Base-by-base conservation (phyloP, 108 stramenopile species). In the Skeletonema potamos region DNA sequence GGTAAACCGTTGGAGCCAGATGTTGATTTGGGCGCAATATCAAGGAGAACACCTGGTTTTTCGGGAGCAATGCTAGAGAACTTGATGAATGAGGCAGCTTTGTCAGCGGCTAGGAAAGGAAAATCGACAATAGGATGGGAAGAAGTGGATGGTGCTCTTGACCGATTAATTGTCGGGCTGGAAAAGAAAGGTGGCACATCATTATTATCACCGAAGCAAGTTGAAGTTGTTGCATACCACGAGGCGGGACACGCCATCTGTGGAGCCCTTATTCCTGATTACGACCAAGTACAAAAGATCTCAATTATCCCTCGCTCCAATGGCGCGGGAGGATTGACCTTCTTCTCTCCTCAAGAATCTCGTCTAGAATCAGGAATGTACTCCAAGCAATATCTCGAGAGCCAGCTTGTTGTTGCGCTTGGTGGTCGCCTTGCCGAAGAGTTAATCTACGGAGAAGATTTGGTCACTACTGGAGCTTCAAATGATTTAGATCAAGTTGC, bases 381-480 rank as follows among this genome's bases (percentile, higher is more conserved):
- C 90, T 86, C 88, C 55, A 84, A 81, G 37, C 93, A 97, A 74
- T 96, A 97, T 81, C 73, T 98, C 51, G 94, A 96, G 72, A 97
- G 93, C 73, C 97, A 86, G 73, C 86, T 85, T 29, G 96, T 90
- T 64, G 97, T 99, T 27, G 96, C 96, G 3, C 82, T 98, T 7
- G 99, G 98, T 32, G 99, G 99, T 27, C 97, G 97, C 58, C 81
- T 97, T 26, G 99, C 99, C 7, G 99, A 99, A 83, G 97, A 99
- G 80, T 62, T 99, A 36, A 93, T 98, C 34, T 98, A 90, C 77
- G 98, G 99, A 30, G 87, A 95, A 56, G 96, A 97, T 64, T 71
- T 90, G 66, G 95, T 97, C 39, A 99, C 98, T 6, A 97, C 96
- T 29, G 99, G 99, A 62, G 97, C 99, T 7, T 94, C 95, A 54